phyloP scores from a whole-genome alignment of 108 stramenopile genomes.

The Pinguiococcus pyrenoidosus region DNA sequence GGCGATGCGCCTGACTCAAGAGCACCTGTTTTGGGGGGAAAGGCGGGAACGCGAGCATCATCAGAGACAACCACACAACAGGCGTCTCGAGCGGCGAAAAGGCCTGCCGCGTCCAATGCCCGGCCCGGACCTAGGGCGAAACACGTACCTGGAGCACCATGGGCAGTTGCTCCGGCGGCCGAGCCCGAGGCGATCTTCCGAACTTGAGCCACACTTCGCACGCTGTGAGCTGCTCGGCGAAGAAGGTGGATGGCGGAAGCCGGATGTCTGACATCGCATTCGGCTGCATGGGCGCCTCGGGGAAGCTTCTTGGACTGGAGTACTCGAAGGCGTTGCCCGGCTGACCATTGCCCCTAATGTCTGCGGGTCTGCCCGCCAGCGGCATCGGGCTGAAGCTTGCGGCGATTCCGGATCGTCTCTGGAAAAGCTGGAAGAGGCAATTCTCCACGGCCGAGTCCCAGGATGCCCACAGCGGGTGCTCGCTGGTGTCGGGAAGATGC shows the following conservation, averaged over 20 bases:
- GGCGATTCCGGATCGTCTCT: too few relatives aligned
- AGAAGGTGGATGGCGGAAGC: slow-evolving; percentile 44
- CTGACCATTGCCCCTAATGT: not conserved
- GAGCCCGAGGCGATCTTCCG: slow-evolving; percentile 35
- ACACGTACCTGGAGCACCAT: slow-evolving; percentile 89
- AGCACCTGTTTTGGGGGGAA: too few relatives aligned
- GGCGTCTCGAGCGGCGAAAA: too few relatives aligned
- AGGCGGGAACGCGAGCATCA: too few relatives aligned
- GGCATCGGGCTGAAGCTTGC: too few relatives aligned
- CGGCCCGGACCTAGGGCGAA: slow-evolving; percentile 4
- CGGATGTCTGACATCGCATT: too few relatives aligned
- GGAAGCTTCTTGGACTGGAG: too few relatives aligned
- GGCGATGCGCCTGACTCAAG: slow-evolving; percentile 63
- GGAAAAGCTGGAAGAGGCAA: slow-evolving; percentile 57
- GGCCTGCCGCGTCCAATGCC: too few relatives aligned
- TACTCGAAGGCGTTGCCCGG: not conserved
- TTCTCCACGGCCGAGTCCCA: slow-evolving; percentile 98
- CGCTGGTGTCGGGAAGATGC: slow-evolving; percentile 65
- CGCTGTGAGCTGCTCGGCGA: slow-evolving; percentile 87
- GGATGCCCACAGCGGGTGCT: slow-evolving; percentile 90
- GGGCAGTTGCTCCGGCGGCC: slow-evolving; percentile 81
- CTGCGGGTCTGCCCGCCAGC: too few relatives aligned
- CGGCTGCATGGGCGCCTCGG: too few relatives aligned
- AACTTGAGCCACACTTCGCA: slow-evolving; percentile 95
- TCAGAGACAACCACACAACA: too few relatives aligned